Conservation (phyloP, 768 basidiomycete species). For the Suillus placidus region DNA sequence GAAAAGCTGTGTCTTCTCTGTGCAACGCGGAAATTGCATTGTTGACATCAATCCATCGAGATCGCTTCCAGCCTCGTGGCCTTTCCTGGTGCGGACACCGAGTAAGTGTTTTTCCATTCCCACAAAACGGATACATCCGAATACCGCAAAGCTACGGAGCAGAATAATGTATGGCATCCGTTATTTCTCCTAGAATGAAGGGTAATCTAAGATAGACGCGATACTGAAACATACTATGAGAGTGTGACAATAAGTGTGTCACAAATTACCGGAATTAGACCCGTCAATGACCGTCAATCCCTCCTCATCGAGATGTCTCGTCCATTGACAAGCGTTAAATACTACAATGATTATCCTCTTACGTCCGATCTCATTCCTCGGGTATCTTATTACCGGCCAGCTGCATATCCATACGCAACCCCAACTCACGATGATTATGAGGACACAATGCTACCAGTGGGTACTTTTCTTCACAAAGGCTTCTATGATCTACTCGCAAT, state of each 20-base stretch:
- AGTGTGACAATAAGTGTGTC: neutral
- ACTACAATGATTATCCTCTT: slow-evolving; percentile 10
- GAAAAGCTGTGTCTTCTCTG: slow-evolving; percentile 24
- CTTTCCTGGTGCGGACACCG: slow-evolving; percentile 17
- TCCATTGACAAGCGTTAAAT: slow-evolving; percentile 10
- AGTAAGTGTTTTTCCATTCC: slow-evolving; percentile 22
- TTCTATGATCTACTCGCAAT: slow-evolving; percentile 85
- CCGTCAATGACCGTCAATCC: too few relatives aligned
- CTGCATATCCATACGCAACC: slow-evolving; percentile 45
- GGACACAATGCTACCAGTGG: slow-evolving; percentile 61
- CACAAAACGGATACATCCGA: slow-evolving; percentile 20
- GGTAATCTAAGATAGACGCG: too few relatives aligned
- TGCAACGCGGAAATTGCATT: slow-evolving; percentile 36
- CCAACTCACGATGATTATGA: slow-evolving; percentile 30
- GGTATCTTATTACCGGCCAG: slow-evolving; percentile 19
- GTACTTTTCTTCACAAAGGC: slow-evolving; percentile 84
- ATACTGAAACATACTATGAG: too few relatives aligned
- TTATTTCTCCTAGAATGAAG: too few relatives aligned
- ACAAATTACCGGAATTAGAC: neutral
- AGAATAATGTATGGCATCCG: too few relatives aligned
- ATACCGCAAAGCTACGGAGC: slow-evolving; percentile 1
- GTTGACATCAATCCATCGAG: slow-evolving; percentile 16
- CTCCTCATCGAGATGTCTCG: neutral
- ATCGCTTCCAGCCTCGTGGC: slow-evolving; percentile 25
- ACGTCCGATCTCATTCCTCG: slow-evolving; percentile 13